These are phyloP conservation scores for Plectosphaerella sp. DNA, from an alignment of 2,329 filamentous ascomycete genomes.

Conservation along the genomic window DNA sequence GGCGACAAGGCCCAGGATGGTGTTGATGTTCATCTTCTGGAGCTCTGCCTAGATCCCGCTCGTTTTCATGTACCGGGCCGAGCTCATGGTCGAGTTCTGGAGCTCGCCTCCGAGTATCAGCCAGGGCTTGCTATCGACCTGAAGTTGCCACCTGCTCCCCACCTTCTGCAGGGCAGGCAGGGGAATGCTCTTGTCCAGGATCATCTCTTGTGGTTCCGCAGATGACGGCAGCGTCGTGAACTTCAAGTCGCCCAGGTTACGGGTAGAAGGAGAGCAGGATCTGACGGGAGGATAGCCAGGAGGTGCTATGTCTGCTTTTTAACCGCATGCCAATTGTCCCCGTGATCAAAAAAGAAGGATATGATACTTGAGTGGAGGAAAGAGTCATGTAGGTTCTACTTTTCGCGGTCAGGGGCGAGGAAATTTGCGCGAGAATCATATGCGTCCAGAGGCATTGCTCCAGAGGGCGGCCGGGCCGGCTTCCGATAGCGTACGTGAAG, in stretches of 20 bases:
- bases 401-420: too few species aligned
- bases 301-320: too few species aligned
- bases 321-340: too few species aligned
- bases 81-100: slow-evolving; percentile 19
- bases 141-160: slow-evolving; percentile 19
- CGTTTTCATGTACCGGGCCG: slow-evolving; percentile 15
- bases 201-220: background rate
- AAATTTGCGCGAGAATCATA: too few species aligned
- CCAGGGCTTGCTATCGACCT: slow-evolving; percentile 21
- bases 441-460: too few species aligned
- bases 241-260: background rate
- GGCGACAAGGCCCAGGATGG: slow-evolving; percentile 20
- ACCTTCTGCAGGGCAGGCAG: background rate
- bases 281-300: background rate
- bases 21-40: slow-evolving; percentile 20
- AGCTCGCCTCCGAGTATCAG: slow-evolving; percentile 24
- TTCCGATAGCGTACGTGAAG: too few species aligned
- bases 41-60: slow-evolving; percentile 15
- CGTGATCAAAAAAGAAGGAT: too few species aligned
- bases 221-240: background rate
- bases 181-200: background rate
- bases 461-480: too few species aligned
- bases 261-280: background rate
- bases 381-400: too few species aligned
- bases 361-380: too few species aligned